Base-by-base conservation (phyloP, 73 alveolate species). In the Blepharisma stoltei region DNA sequence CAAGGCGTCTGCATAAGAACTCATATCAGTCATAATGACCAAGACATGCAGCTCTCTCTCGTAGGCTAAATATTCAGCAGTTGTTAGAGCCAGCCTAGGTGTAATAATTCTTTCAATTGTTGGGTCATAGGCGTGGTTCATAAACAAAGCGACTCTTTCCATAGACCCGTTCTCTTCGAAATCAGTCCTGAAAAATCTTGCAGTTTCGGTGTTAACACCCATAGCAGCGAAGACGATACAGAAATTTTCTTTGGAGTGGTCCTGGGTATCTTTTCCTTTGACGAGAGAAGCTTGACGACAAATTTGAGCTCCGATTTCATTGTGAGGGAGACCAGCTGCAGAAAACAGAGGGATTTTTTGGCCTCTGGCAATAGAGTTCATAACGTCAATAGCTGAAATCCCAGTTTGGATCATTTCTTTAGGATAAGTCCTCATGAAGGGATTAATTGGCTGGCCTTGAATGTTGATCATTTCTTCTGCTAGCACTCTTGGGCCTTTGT, bases 161-260 rank as follows among this genome's bases (percentile, higher is more conserved):
- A 97, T 97, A 76, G 99, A 91, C 21, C 99, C 99, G 81, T 97
- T 95, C 54, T 95, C 99, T 84, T 97, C 99, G 94, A 97, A 97
- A 89, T 97, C 99, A 83, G 97, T 93, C 93, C 97, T 91, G 98
- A 97, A 97, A 94, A 96, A 97, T 66, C 99, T 88, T 43, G 99
- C 99, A 52, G 99, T 97, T 93, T 97, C 99, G 97, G 96, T 92
- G 90, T 97, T 97, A 67, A 97, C 99, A 80, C 99, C 99, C 99
- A 97, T 97, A 75, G 99, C 99, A n/a, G 99, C 99, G 89, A 97
- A 97, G 66, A 97, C 99, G 70, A 97, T 94, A 77, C 98, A 97
- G 91, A 96, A 97, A 91, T 97, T 97, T 77, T 97, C 99, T 67
- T 97, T 97, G 50, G 98, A 90, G 84, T 93, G 98, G 91, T 96